Evolutionary conservation across 148 eudicot genomes (phyloP).

Genomic region (Silene latifolia): DNA sequence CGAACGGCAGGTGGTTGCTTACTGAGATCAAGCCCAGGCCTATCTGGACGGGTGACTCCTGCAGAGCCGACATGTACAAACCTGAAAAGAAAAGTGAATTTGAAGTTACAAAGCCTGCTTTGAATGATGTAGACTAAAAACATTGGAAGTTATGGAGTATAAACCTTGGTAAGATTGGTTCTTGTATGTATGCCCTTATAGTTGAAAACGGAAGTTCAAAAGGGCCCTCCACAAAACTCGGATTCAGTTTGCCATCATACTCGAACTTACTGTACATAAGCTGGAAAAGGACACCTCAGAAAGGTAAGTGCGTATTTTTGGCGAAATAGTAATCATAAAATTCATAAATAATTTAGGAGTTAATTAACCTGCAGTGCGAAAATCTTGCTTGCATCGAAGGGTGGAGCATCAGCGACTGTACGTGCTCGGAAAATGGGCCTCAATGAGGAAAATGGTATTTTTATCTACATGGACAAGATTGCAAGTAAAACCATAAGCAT

Average conservation of each 20-base stretch:
- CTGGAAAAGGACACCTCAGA: conserved; percentile 41
- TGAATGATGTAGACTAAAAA: neutral
- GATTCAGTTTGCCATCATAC: conserved; percentile 87
- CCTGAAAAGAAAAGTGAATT: conserved; percentile 29
- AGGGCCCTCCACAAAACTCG: conserved; percentile 86
- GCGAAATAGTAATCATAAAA: too few relatives aligned
- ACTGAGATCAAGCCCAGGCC: conserved; percentile 94
- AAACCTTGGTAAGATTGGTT: conserved; percentile 84
- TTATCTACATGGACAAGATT: conserved; percentile 42
- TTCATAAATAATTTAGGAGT: neutral
- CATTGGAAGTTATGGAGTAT: neutral
- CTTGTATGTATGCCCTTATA: conserved; percentile 72
- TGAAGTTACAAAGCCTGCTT: neutral
- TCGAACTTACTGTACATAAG: conserved; percentile 98
- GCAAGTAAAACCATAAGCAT: conserved; percentile 9
- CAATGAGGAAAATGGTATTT: conserved; percentile 69
- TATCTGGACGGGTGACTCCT: conserved; percentile 90
- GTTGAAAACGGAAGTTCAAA: conserved; percentile 88
- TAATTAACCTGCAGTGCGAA: conserved; percentile 65
- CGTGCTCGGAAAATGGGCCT: conserved; percentile 84
- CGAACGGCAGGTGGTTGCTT: conserved; percentile 99
- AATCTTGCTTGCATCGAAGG: conserved; percentile 68
- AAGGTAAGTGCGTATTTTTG: neutral
- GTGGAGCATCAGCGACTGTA: conserved; percentile 73
- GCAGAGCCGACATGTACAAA: conserved; percentile 96